Base-by-base conservation (phyloP, 1,284 basidiomycete genomes). In the Ustilago tritici region DNA sequence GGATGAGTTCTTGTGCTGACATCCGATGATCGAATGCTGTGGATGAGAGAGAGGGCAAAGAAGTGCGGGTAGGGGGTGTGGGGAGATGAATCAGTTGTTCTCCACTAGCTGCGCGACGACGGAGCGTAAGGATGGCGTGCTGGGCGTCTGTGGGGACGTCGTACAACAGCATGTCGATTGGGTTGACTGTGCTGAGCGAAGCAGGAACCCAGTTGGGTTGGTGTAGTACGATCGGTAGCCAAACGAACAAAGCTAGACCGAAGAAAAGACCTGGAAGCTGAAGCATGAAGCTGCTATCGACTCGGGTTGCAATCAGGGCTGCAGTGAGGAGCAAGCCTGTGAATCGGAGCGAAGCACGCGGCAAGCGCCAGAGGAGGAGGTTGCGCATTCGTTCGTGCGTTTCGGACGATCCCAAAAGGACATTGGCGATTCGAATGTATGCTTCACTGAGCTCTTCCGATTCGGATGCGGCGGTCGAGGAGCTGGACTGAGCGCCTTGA, bases 101-200 rank as follows among this genome's bases (percentile, higher is more conserved):
- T 4, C 79, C 79, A 17, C 50, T 46, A 3, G 68, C 70, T 0
- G 79, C 79, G 10, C 78, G 47, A 3, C 70, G 70, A 5, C 80
- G 65, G 54, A 81, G 32, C 0, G 74, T 65, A 3, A 66, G 32
- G 35, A 81, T 72, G 19, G 79, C 76, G 34, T 73, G 61, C 59
- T 81, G 80, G 4, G 80, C 76, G 49, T 81, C 72, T 14, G 77
- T 80, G 19, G 80, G 80, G 2, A 81, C 75, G 52, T 79, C 80
- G 58, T 74, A 73, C n/a, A 81, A 56, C 49, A 78, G 41, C 40
- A 55, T 36, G 23, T 81, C 80, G 53, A 80, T 17, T 5, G 59
- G 63, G 40, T 62, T 70, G 54, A 36, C 49, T 41, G 43, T 12
- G 55, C 57, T 67, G 56, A 76, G 36, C 38, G 46, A 53, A 7